phyloP scores from a whole-genome alignment of 2,329 filamentous ascomycete species.

The Pseudogymnoascus sp. region DNA sequence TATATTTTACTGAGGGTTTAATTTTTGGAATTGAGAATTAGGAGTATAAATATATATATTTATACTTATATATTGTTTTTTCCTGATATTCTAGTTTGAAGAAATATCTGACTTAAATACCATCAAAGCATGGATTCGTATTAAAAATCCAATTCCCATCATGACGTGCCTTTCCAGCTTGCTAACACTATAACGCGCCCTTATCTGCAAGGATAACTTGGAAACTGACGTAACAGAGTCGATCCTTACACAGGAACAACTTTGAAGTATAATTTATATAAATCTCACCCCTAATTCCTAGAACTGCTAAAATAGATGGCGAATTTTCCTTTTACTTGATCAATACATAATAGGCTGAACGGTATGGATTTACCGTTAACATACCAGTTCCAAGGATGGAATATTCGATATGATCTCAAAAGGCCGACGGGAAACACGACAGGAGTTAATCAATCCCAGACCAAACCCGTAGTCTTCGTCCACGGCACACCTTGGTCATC shows the following conservation, averaged over 20 bases:
- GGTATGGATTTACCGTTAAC: not conserved
- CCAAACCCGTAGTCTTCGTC: not conserved
- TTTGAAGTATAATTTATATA: not conserved
- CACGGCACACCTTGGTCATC: not conserved
- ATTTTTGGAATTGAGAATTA: too few relatives aligned
- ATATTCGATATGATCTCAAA: not conserved
- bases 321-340: not conserved
- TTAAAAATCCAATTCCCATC: not conserved
- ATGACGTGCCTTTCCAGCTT: not conserved
- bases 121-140: not conserved
- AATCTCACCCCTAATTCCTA: not conserved
- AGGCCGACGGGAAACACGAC: not conserved
- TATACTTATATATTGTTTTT: not conserved
- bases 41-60: too few relatives aligned
- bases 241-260: not conserved
- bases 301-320: not conserved
- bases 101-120: too few relatives aligned
- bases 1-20: not conserved
- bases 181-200: not conserved
- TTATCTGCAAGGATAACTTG: not conserved
- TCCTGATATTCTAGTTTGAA: too few relatives aligned
- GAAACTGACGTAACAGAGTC: not conserved
- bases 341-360: not conserved
- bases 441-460: not conserved
- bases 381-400: not conserved